Conservation (phyloP, 768 basidiomycete genomes). For the Agrocybe pediades region DNA sequence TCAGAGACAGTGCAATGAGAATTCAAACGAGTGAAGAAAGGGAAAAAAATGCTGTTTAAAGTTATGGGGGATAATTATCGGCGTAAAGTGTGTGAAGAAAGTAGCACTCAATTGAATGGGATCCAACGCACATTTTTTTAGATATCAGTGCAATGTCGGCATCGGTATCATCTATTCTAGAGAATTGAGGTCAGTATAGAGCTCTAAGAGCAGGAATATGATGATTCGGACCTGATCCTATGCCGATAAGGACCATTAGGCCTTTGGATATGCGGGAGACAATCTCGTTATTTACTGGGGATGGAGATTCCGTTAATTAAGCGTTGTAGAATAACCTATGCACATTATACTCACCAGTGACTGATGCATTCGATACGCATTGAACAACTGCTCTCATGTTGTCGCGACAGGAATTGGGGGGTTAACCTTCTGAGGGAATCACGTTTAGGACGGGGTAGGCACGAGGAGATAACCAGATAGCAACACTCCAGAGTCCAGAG, state of each 20-base stretch:
- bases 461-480: background rate
- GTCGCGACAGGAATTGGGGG: too few relatives aligned
- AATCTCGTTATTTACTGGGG: slow-evolving; percentile 72
- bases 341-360: slow-evolving; percentile 54
- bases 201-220: background rate
- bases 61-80: slow-evolving; percentile 11
- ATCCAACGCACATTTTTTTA: slow-evolving; percentile 76
- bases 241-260: slow-evolving; percentile 89
- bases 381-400: slow-evolving; percentile 87
- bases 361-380: slow-evolving; percentile 82
- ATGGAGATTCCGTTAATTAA: background rate
- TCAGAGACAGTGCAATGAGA: background rate
- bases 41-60: slow-evolving; percentile 1
- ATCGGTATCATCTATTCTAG: slow-evolving; percentile 74
- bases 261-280: slow-evolving; percentile 85
- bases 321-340: background rate
- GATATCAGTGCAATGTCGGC: slow-evolving; percentile 71
- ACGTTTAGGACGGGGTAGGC: too few relatives aligned
- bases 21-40: slow-evolving; percentile 9
- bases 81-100: slow-evolving; percentile 14
- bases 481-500: too few relatives aligned
- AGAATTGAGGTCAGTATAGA: slow-evolving; percentile 10
- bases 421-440: too few relatives aligned
- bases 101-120: slow-evolving; percentile 19
- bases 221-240: slow-evolving; percentile 65